Evolutionary conservation across 805 yeast species (phyloP), one percentile per base, ranked within the genome.

Genomic region (Sugiyamaella valdiviana): DNA sequence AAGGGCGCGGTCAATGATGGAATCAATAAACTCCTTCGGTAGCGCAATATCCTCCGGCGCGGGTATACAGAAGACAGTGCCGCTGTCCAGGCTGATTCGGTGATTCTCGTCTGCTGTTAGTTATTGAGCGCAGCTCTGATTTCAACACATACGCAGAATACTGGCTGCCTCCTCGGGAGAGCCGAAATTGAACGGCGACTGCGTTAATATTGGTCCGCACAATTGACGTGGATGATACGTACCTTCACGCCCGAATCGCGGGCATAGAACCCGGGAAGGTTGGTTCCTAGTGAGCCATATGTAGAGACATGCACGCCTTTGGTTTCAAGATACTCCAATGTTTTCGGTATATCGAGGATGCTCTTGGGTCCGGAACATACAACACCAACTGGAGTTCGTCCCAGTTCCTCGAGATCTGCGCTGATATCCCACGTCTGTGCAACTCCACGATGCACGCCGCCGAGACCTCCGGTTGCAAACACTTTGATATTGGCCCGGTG

Each of bases 281-380:
- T 68, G 2, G 76, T 66, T 0, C 79, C 78, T 10, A 56, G 57
- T 5, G 77, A 76, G 12, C 82, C 80, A 51, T 65, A 67, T 0
- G 96, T 88, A 4, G 83, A 77, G 6, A 88, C 95, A 57, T 83
- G 83, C 0, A 88, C 95, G 12, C 96, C 96, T 65, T 87, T 89
- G 0, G 96, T 88, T 63, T 88, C 96, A 46, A 88, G 70, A 60
- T 82, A 86, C 63, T 88, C 96, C 75, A 87, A 72, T 0, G 96
- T 89, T 53, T 83, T 73, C 7, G 75, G 79, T 47, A 89, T 82
- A 59, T 88, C 96, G 48, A 88, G 68, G 45, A 88, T 87, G 36
- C 89, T 80, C 62, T 88, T 88, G 1, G 96, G 95, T 0, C 96
- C 96, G 6, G 95, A 82, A 62, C 96, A 88, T 7, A 88, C 90